phyloP scores from a whole-genome alignment of 441 rosid genomes.

The Flueggea neowawraea region DNA sequence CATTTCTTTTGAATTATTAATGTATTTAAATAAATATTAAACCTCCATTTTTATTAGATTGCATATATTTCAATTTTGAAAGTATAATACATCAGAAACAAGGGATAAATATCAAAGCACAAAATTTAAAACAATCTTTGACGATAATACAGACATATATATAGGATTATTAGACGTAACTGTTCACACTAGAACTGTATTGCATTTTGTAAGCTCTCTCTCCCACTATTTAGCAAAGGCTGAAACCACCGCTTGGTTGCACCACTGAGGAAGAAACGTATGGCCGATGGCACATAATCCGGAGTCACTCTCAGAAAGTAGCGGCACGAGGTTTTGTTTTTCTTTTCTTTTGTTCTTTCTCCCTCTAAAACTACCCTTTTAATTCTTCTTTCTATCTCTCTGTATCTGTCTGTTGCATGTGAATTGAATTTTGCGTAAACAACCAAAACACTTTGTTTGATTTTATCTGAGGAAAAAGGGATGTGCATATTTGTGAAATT shows the following conservation, averaged over 20 bases:
- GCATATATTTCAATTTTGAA: no score
- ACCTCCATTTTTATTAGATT: no score
- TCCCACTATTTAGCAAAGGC: no score
- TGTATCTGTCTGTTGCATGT: conserved; percentile 5
- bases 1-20: no score
- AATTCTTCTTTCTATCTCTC: conserved; percentile 9
- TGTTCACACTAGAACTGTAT: no score
- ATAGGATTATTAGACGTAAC: no score
- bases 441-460: conserved; percentile 27
- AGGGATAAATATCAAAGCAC: no score
- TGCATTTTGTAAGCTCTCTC: no score
- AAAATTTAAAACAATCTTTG: no score
- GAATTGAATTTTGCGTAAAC: conserved; percentile 32
- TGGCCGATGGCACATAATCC: conserved; percentile 72
- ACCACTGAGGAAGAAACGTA: conserved; percentile 57
- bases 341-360: conserved; percentile 16
- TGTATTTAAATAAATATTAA: no score
- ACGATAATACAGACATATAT: no score
- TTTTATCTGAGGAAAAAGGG: conserved; percentile 26
- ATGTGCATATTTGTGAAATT: conserved; percentile 4
- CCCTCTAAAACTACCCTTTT: conserved; percentile 27
- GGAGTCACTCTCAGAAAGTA: conserved; percentile 50
- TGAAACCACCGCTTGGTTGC: conserved; percentile 46
- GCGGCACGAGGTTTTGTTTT: conserved; percentile 38
- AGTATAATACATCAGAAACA: no score